A percentile compares a stretch with the other conserved stretches of the same genome.
Conservation (phyloP, 805 yeast genomes). For the Candida broadrunensis region DNA sequence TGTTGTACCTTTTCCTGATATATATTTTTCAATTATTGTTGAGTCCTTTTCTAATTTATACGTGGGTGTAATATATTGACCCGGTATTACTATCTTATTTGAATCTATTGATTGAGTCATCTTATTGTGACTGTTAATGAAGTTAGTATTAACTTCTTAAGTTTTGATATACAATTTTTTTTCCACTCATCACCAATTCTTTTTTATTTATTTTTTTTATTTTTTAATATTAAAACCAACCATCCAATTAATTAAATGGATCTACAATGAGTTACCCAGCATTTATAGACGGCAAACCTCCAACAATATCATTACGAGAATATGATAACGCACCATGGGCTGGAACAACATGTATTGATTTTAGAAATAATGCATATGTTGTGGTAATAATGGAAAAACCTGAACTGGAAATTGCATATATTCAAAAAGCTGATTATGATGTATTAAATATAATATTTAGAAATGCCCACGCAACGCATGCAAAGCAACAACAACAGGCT, state of each 20-base stretch:
- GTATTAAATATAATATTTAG: conserved; percentile 42
- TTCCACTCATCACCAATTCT: too few species aligned
- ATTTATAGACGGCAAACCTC: conserved; percentile 45
- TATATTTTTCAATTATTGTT: conserved; percentile 38
- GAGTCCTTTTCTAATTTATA: conserved; percentile 27
- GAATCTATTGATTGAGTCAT: not conserved
- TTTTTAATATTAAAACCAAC: too few species aligned
- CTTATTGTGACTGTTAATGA: too few species aligned
- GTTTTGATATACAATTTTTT: too few species aligned
- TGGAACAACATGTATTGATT: conserved; percentile 46
- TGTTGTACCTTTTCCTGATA: conserved; percentile 66
- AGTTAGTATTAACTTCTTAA: too few species aligned
- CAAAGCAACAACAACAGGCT: conserved; percentile 7
- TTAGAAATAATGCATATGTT: conserved; percentile 22
- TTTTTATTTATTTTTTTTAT: too few species aligned
- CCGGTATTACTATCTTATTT: conserved; percentile 58
- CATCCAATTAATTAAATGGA: too few species aligned
- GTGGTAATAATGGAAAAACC: conserved; percentile 47
- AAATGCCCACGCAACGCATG: conserved; percentile 39
- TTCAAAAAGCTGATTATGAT: conserved; percentile 34
- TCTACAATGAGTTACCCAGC: conserved; percentile 36
- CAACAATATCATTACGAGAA: conserved; percentile 40
- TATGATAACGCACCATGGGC: conserved; percentile 57
- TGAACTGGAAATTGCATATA: conserved; percentile 40
- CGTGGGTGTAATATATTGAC: conserved; percentile 70